Base-by-base conservation (phyloP, 495 filamentous ascomycete genomes). In the Cladorrhinum samala region DNA sequence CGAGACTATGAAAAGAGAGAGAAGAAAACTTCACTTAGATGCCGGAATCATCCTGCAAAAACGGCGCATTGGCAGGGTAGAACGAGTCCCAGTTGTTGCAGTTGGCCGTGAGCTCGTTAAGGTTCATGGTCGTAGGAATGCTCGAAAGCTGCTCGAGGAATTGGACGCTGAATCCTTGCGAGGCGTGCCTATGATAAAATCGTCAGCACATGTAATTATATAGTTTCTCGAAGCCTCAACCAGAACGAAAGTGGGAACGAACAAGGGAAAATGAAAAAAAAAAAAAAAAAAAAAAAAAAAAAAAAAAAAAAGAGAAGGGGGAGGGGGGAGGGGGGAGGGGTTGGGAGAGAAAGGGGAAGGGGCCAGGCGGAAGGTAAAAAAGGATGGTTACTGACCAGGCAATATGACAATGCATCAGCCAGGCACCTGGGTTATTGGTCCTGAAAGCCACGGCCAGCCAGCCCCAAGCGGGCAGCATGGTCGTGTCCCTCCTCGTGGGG, bases 371-470 rank as follows among this genome's bases (percentile, higher is more conserved):
- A n/a, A n/a, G n/a, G n/a, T n/a, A n/a, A n/a, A n/a, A n/a, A 73
- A n/a, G n/a, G n/a, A n/a, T n/a, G n/a, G n/a, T n/a, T n/a, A n/a
- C 69, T 41, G 79, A 78, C 78, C 77, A 80, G 3, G 67, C 77
- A 41, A 79, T 74, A 39, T 77, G 71, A 41, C 80, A 76, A 20
- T 74, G 67, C 50, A 75, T 60, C 9, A 75, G 59, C 76, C 72
- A 80, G 0, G 61, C 60, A 7, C 79, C 68, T 1, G 72, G 72
- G 37, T 77, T 74, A 43, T 76, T 71, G 8, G 69, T 71, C 56
- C 70, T 60, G 52, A 75, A 79, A 14, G 72, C 73, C 2, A 78
- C 60, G 16, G 75, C 55, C 52, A 68, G 23, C 63, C 67, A 66
- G 3, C 67, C 74, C 0, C 21, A 24, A 0, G 56, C 66, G 0